Percentiles rank a stretch among this genome's conserved stretches.
Conservation (phyloP, 2,329 filamentous ascomycete genomes). For the Colletotrichum australisinense region DNA sequence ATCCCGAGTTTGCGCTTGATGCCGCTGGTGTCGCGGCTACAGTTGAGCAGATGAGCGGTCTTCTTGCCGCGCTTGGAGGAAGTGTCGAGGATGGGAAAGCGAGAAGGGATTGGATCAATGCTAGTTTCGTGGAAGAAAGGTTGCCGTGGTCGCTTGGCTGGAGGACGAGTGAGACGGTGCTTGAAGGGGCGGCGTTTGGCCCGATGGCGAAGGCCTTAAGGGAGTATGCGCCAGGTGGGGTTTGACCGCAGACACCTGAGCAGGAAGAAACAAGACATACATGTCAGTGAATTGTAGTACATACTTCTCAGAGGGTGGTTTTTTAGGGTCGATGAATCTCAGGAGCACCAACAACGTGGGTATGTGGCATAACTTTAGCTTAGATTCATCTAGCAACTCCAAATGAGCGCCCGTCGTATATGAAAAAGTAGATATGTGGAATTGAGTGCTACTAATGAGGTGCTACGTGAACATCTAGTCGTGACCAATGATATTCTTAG, state of each 20-base stretch:
- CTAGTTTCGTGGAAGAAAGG: slow-evolving; percentile 13
- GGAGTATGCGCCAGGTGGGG: slow-evolving; percentile 3
- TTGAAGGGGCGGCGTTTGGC: not conserved
- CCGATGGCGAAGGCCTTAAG: slow-evolving; percentile 11
- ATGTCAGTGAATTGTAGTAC: not conserved
- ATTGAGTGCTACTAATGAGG: not conserved
- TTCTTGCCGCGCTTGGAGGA: slow-evolving; percentile 1
- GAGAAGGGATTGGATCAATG: slow-evolving; percentile 14
- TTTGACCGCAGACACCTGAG: not conserved
- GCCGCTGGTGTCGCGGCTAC: not conserved
- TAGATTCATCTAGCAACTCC: not conserved
- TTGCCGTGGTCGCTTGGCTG: slow-evolving; percentile 8
- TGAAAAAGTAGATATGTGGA: not conserved
- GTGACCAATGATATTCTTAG: slow-evolving; percentile 39
- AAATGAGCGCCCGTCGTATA: not conserved
- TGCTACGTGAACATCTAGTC: slow-evolving; percentile 25
- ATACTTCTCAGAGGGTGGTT: not conserved
- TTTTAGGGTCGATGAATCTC: not conserved
- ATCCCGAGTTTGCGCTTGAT: slow-evolving; percentile 1
- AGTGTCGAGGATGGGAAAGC: slow-evolving; percentile 14
- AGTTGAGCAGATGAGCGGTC: slow-evolving; percentile 15
- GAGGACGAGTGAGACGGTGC: not conserved
- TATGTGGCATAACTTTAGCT: not conserved
- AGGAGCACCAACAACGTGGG: not conserved
- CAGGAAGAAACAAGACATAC: not conserved